phyloP scores from a whole-genome alignment of 2,329 filamentous ascomycete genomes.

The Colletotrichum somersetense region DNA sequence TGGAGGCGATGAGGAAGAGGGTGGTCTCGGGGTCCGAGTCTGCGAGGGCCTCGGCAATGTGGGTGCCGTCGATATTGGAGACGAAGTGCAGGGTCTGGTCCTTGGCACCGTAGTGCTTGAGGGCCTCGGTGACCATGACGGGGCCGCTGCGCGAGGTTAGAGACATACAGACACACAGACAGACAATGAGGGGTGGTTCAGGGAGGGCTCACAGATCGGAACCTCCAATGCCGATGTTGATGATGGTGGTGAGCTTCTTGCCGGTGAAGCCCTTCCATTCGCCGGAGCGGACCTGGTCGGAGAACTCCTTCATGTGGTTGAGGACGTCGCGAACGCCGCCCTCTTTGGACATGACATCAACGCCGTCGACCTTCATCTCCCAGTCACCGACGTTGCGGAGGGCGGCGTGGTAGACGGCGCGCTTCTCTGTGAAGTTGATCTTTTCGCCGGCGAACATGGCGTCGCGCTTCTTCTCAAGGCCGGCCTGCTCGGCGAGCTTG shows the following conservation, averaged over 20 bases:
- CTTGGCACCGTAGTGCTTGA: constrained; percentile 92
- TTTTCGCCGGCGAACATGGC: constrained; percentile 97
- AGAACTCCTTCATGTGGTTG: constrained; percentile 98
- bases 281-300: constrained; percentile 91
- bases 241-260: constrained; percentile 95
- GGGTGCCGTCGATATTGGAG: constrained; percentile 99
- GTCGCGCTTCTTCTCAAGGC: constrained; percentile 93
- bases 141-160: constrained; percentile 74
- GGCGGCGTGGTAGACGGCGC: constrained; percentile 95
- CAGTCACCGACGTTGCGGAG: constrained; percentile 90
- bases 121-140: constrained; percentile 98
- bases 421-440: constrained; percentile 99
- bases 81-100: constrained; percentile 96
- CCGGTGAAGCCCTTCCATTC: constrained; percentile 98
- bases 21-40: constrained; percentile 95
- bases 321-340: constrained; percentile 92
- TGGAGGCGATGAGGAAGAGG: constrained; percentile 98
- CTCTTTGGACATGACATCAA: constrained; percentile 91
- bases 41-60: constrained; percentile 93
- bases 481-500: constrained; percentile 91
- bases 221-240: constrained; percentile 98
- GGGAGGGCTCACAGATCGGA: constrained; percentile 86
- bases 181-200: background rate
- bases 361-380: constrained; percentile 86
- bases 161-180: too few species aligned